A percentile compares a stretch with the other conserved stretches of the same genome.
phyloP scores from a whole-genome alignment of 78 protist genomes.

The Dictyostelium citrinum region DNA sequence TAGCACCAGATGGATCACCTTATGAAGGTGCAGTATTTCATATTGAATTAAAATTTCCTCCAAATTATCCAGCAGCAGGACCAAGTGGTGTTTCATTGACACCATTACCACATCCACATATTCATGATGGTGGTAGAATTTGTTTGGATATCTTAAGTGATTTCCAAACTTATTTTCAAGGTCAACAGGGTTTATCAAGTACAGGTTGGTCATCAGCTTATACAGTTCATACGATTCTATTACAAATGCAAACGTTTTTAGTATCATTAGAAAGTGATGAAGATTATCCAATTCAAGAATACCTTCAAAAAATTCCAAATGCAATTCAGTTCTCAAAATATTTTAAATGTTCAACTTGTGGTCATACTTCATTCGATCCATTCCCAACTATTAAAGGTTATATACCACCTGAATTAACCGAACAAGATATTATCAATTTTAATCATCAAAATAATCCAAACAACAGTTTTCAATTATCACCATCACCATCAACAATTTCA shows the following conservation, averaged over 20 bases:
- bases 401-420: not conserved
- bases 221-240: constrained; percentile 68
- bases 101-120: constrained; percentile 78
- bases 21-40: constrained; percentile 82
- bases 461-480: not conserved
- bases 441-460: not conserved
- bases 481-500: not conserved
- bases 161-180: constrained; percentile 70
- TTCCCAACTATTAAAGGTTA: constrained; percentile 36
- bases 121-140: constrained; percentile 74
- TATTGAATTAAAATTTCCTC: constrained; percentile 74
- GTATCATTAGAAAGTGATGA: constrained; percentile 58
- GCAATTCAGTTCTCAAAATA: constrained; percentile 34
- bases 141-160: constrained; percentile 74
- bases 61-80: constrained; percentile 60
- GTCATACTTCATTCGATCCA: not conserved
- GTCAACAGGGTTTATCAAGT: constrained; percentile 26
- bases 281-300: constrained; percentile 30
- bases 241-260: constrained; percentile 77
- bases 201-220: constrained; percentile 82
- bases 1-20: constrained; percentile 61
- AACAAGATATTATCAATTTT: not conserved
- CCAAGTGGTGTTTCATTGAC: constrained; percentile 61
- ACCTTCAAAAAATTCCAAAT: constrained; percentile 61
- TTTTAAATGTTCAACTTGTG: constrained; percentile 61